These are phyloP conservation scores for Teunomyces cretensis DNA, from an alignment of 805 yeast species.

Conservation along the genomic window DNA sequence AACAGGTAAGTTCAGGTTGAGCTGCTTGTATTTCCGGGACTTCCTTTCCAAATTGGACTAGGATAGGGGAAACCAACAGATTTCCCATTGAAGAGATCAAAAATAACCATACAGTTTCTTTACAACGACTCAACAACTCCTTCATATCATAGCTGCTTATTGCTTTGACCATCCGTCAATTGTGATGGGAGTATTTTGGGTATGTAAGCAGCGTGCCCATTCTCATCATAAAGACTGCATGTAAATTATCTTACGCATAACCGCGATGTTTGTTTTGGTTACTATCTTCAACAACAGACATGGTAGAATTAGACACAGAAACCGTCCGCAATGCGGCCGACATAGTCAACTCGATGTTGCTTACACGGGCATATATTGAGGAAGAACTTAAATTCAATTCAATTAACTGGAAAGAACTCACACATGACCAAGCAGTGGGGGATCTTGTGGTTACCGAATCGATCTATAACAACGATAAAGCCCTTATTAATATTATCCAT, in stretches of 20 bases:
- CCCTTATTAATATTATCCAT: constrained; percentile 36
- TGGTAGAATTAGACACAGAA: constrained; percentile 26
- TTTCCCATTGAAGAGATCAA: too few relatives aligned
- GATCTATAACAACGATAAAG: constrained; percentile 33
- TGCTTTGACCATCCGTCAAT: too few relatives aligned
- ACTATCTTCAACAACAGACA: not conserved
- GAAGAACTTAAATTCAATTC: constrained; percentile 31
- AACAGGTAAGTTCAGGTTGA: too few relatives aligned
- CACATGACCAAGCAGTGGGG: constrained; percentile 22
- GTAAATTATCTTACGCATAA: not conserved
- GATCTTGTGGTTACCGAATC: constrained; percentile 25
- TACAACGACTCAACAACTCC: too few relatives aligned
- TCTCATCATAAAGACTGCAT: too few relatives aligned
- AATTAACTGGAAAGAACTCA: constrained; percentile 34
- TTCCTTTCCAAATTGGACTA: too few relatives aligned
- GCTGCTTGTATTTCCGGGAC: too few relatives aligned
- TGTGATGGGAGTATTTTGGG: too few relatives aligned
- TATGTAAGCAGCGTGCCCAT: too few relatives aligned
- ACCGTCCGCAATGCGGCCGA: constrained; percentile 38
- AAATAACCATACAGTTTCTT: too few relatives aligned
- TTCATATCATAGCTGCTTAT: too few relatives aligned
- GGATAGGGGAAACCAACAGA: too few relatives aligned
- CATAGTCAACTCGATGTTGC: constrained; percentile 32
- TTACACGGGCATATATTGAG: constrained; percentile 35
- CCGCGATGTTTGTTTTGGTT: constrained; percentile 1